These are phyloP conservation scores for Cryptococcus amylolentus DNA, from an alignment of 1,284 basidiomycete species.

Conservation along the genomic window DNA sequence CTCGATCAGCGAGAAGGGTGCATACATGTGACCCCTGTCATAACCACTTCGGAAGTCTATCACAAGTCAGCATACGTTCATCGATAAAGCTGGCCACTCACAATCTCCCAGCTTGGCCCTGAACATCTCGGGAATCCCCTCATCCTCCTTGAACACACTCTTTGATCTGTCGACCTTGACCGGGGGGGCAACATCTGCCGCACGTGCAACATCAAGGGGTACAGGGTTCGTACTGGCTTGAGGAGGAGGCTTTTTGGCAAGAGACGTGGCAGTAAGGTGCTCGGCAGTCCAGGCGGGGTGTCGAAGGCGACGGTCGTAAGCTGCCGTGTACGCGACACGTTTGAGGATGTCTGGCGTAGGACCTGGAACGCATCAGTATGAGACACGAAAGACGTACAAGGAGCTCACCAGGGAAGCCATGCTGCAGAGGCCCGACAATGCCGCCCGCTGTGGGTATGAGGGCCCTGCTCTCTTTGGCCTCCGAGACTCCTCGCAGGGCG, in stretches of 20 bases:
- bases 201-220: conserved; percentile 35
- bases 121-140: conserved; percentile 70
- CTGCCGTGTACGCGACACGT: conserved; percentile 77
- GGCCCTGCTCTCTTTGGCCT: conserved; percentile 13
- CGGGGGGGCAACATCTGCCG: conserved; percentile 33
- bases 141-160: conserved; percentile 84
- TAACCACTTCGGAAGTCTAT: conserved; percentile 85
- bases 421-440: conserved; percentile 33
- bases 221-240: conserved; percentile 25
- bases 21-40: conserved; percentile 89
- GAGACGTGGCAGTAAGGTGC: conserved; percentile 74
- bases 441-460: conserved; percentile 27
- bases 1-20: background rate
- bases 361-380: conserved; percentile 53
- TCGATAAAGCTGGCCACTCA: conserved; percentile 17
- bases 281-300: conserved; percentile 97
- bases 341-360: conserved; percentile 76
- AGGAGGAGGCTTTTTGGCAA: conserved; percentile 56
- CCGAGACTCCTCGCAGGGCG: conserved; percentile 4
- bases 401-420: conserved; percentile 48
- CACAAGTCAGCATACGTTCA: background rate
- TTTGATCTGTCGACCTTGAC: conserved; percentile 65
- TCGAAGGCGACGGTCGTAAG: conserved; percentile 82
- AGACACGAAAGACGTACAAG: background rate
- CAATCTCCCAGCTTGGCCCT: conserved; percentile 80